These are phyloP conservation scores for Dryas integrifolia DNA, from an alignment of 331 rosid genomes.

Conservation along the genomic window DNA sequence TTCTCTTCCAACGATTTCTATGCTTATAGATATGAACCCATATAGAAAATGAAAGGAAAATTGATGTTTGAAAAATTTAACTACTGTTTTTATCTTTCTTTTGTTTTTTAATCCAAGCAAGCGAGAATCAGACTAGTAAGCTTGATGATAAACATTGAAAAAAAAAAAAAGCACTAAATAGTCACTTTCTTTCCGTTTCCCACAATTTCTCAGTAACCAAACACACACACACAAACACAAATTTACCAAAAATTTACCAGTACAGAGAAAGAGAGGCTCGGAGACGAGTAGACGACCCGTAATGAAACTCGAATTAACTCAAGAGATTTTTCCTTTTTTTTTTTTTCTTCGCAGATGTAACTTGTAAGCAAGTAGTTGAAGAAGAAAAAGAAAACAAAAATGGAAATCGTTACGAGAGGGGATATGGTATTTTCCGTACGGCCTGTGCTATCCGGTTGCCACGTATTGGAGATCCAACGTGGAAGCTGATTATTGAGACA, in stretches of 20 bases:
- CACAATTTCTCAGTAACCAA: conserved; percentile 19
- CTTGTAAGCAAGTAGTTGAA: neutral
- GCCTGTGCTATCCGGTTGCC: conserved; percentile 1
- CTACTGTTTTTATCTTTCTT: too few species aligned
- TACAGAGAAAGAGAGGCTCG: neutral
- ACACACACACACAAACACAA: neutral
- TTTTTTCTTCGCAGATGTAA: too few species aligned
- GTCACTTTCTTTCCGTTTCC: neutral
- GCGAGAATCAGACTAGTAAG: too few species aligned
- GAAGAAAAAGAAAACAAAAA: neutral
- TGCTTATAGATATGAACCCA: neutral
- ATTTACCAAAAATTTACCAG: conserved; percentile 27
- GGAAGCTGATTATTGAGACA: neutral
- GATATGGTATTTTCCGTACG: conserved; percentile 17
- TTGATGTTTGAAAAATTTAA: too few species aligned
- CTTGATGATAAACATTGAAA: too few species aligned
- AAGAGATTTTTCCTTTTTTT: neutral
- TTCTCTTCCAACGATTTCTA: neutral
- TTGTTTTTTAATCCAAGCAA: too few species aligned
- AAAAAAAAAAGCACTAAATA: neutral
- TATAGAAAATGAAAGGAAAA: neutral
- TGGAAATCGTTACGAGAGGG: neutral
- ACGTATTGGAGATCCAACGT: neutral
- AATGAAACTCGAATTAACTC: neutral
- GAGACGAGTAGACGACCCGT: neutral